Base-by-base conservation (phyloP, 345 rosid species). In the Garcia nutans region DNA sequence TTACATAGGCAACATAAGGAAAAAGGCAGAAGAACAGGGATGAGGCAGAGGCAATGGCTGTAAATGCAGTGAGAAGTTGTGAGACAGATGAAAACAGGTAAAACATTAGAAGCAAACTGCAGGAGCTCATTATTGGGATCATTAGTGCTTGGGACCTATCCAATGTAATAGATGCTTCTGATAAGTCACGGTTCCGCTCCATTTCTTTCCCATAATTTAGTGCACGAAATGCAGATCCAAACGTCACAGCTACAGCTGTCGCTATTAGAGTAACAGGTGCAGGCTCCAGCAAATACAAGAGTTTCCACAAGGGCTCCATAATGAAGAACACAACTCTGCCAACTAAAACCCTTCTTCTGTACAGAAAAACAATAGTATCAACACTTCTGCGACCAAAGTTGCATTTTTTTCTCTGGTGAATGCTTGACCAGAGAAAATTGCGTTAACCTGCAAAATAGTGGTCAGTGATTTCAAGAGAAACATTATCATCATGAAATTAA, bases 81-180 rank as follows among this genome's bases (percentile, higher is more conserved):
- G 98, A 93, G 37, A 96, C 98, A 0, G 97, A 93, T 68, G 96
- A 92, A 80, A 96, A 96, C 77, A 96, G 75, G 83, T 93, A 96
- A 87, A 96, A 93, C 99, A 93, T 92, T 83, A 92, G 71, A 72
- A 93, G 98, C 91, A 96, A 86, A 78, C 98, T 93, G 87, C 97
- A 93, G 37, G 99, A 96, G 90, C 99, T 96, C 97, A 96, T 88
- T 28, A 93, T 65, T 10, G 99, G 99, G 81, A 96, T 93, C 99
- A 96, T 91, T 16, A 93, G 80, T 16, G 98, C 99, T 65, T 93
- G 99, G 10, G 97, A 96, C 76, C 84, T 87, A 75, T 96, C 98
- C 71, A 96, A 73, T 22, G 92, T 93, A 37, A 92, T 96, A 26
- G 98, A 92, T 2, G 98, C 94, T 81, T 90, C 97, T 0, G 92